Evolutionary conservation across 1,284 basidiomycete genomes (phyloP).

Genomic region (Rhodofomes roseus): DNA sequence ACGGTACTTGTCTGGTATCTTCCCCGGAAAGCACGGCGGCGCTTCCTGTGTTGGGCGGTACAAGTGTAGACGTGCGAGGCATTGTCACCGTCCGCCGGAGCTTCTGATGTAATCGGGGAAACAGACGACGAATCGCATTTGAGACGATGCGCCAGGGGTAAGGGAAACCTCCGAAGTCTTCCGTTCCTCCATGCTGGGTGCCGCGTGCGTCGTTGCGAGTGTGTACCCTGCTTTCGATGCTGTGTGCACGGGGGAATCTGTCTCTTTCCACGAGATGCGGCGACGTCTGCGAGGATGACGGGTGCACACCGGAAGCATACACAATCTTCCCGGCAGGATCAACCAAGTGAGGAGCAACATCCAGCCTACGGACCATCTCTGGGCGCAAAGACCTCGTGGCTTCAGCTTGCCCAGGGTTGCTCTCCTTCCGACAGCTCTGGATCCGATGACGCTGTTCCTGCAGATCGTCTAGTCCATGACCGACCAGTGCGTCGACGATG

Average conservation of each 20-base stretch:
- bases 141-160: conserved; percentile 65
- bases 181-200: conserved; percentile 1
- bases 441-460: background rate
- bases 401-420: background rate
- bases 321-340: conserved; percentile 48
- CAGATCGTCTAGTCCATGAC: background rate
- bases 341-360: conserved; percentile 67
- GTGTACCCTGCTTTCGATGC: background rate
- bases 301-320: background rate
- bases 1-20: conserved; percentile 61
- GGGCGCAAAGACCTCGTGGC: conserved; percentile 40
- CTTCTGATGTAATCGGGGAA: conserved; percentile 52
- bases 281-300: background rate
- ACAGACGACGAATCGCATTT: conserved; percentile 44
- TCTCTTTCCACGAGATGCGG: background rate
- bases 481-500: background rate
- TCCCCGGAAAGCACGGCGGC: conserved; percentile 22
- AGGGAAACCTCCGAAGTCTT: conserved; percentile 81
- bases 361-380: conserved; percentile 81
- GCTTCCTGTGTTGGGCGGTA: conserved; percentile 30
- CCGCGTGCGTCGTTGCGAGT: background rate
- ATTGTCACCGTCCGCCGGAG: conserved; percentile 70
- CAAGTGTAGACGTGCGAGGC: conserved; percentile 66
- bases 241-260: background rate
- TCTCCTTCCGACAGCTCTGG: background rate